These are phyloP conservation scores for Paracamarosporium sp. DNA, from an alignment of 2,329 filamentous ascomycete species.

Conservation along the genomic window DNA sequence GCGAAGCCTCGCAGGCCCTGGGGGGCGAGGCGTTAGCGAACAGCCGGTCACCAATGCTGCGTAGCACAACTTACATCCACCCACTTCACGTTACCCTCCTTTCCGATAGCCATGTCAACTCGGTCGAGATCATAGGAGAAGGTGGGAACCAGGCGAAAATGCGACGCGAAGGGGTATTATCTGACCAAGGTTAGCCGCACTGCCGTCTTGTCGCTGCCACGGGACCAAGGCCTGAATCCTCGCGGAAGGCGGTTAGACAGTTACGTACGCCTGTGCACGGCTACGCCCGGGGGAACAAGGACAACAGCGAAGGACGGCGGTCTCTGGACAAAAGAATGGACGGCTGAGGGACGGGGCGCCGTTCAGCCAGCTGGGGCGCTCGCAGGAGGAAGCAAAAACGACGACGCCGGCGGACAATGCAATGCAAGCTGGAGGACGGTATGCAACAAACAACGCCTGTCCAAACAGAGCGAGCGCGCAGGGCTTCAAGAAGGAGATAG, in stretches of 20 bases:
- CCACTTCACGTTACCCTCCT: constrained; percentile 16
- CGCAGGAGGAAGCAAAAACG: neutral
- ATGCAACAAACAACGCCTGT: neutral
- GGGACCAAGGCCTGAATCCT: neutral
- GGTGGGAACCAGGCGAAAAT: neutral
- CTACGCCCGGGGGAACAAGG: neutral
- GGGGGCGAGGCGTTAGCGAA: neutral
- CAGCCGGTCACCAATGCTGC: neutral
- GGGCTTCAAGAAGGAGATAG: neutral
- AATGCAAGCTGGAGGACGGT: neutral
- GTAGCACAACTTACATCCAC: constrained; percentile 8
- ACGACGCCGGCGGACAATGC: neutral
- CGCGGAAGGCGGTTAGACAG: neutral
- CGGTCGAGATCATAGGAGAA: constrained; percentile 1
- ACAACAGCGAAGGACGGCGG: neutral
- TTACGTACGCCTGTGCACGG: neutral
- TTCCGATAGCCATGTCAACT: constrained; percentile 11
- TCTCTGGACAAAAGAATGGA: constrained; percentile 3
- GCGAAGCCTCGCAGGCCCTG: constrained; percentile 14
- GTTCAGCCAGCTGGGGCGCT: neutral
- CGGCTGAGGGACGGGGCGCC: neutral
- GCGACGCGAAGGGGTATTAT: neutral
- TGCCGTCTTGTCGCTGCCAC: neutral
- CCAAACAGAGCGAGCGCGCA: neutral
- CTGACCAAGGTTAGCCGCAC: neutral